phyloP scores from a whole-genome alignment of 306 rosid species.

The Trifolium fragiferum region DNA sequence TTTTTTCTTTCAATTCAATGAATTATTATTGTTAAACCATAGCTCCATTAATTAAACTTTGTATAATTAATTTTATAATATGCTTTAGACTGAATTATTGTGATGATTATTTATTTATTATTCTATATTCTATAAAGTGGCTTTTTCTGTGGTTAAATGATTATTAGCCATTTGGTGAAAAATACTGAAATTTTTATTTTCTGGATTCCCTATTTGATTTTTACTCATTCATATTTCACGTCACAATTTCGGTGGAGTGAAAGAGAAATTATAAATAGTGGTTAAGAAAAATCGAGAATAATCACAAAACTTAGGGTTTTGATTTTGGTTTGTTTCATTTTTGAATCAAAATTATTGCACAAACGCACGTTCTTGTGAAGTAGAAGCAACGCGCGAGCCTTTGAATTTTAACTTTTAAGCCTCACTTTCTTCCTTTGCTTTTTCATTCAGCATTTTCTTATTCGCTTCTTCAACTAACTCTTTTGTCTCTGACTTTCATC shows the following conservation, averaged over 20 bases:
- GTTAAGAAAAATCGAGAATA: neutral
- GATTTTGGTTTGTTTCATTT: constrained; percentile 32
- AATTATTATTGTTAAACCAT: neutral
- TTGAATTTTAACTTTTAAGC: constrained; percentile 48
- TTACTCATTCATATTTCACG: constrained; percentile 1
- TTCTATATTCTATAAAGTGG: constrained; percentile 35
- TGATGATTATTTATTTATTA: neutral
- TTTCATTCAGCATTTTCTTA: constrained; percentile 36
- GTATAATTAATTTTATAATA: neutral
- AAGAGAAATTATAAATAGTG: neutral
- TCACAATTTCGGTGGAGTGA: constrained; percentile 10
- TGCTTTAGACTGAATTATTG: neutral
- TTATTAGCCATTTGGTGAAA: neutral
- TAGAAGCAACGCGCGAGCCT: constrained; percentile 59
- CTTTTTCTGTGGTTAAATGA: constrained; percentile 24
- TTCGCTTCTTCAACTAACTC: constrained; percentile 25
- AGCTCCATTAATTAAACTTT: too few relatives aligned
- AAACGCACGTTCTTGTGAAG: constrained; percentile 44
- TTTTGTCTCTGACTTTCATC: constrained; percentile 22
- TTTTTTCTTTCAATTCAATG: constrained; percentile 1
- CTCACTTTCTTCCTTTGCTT: constrained; percentile 25
- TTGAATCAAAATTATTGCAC: constrained; percentile 35
- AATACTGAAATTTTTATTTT: neutral
- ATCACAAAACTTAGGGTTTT: constrained; percentile 39
- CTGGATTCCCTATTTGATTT: neutral